phyloP scores from a whole-genome alignment of 768 basidiomycete genomes.

The Kwoniella dendrophila region DNA sequence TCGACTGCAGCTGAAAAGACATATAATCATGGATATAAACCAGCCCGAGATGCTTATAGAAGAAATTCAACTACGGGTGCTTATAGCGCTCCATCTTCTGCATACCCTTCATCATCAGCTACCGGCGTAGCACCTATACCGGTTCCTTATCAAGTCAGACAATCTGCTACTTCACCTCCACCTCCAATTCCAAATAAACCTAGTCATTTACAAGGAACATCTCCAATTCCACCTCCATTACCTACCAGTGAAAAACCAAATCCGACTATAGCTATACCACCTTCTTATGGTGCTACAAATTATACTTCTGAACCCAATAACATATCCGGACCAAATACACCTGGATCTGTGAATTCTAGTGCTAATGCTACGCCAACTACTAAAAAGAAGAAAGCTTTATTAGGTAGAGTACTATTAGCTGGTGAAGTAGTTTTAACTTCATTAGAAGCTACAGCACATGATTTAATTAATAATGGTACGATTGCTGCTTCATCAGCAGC shows the following conservation, averaged over 20 bases:
- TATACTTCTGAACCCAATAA: not conserved
- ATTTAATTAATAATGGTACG: constrained; percentile 48
- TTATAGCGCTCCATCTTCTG: constrained; percentile 10
- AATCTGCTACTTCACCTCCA: constrained; percentile 4
- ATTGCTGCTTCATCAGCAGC: constrained; percentile 49
- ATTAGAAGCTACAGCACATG: constrained; percentile 50
- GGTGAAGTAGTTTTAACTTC: constrained; percentile 55
- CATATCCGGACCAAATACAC: constrained; percentile 1
- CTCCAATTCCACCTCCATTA: no score
- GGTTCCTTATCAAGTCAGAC: not conserved
- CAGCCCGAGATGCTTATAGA: constrained; percentile 26
- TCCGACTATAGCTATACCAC: constrained; percentile 9
- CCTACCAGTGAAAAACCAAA: no score
- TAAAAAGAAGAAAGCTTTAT: constrained; percentile 31
- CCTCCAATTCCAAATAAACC: not conserved
- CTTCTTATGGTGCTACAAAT: constrained; percentile 12
- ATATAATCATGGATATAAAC: constrained; percentile 29
- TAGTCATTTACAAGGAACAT: no score
- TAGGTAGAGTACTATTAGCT: constrained; percentile 38
- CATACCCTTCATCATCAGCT: constrained; percentile 11
- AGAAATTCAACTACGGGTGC: not conserved
- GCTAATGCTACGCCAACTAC: not conserved
- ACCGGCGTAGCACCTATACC: not conserved
- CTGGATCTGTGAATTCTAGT: constrained; percentile 12
- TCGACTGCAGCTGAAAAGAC: constrained; percentile 38